Base-by-base conservation (phyloP, 2,329 filamentous ascomycete species). In the Penicillium sp. region DNA sequence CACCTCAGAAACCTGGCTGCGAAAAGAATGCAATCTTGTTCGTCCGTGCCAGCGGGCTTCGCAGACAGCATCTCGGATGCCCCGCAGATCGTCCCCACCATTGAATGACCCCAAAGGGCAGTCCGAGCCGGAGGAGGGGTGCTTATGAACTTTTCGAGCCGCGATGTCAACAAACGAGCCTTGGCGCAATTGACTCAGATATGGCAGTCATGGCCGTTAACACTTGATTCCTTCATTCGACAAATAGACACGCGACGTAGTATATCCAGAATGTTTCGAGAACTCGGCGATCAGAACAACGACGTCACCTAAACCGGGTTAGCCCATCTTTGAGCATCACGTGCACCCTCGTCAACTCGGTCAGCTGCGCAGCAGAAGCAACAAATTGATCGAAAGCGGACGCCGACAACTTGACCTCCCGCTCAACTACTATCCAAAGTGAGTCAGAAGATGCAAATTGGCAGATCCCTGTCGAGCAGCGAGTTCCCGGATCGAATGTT, bases 61-160 rank as follows among this genome's bases (percentile, higher is more conserved):
- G 47, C 46, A 52, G 53, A 47, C 48, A 17, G 15, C 23, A 17
- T 8, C 19, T 35, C 38, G 19, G 30, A 53, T 15, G 59, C 59
- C 59, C 59, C 59, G 53, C 59, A 61, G 48, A 57, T 61, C 30
- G 48, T 21, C 38, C 50, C 59, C 59, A 57, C 53, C 38, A 19
- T 48, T 17, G 38, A 49, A n/a, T 15, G 51, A 15, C 31, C 58
- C 21, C n/a, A 51, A 56, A 51, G 47, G 46, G 58, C 49, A 60
- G 51, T 41, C 58, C 35, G 41, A 55, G 45, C 51, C 58, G 57
- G 57, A 38, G 26, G 48, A 38, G 38, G 51, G 54, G 38, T 26
- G 26, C 26, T 26, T 15, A 15, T 13, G 35, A 38, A 15, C 35
- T 38, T 38, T 41, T 41, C 35, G 8, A 13, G 8, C 13, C 35